Conservation (phyloP, 2,329 filamentous ascomycete species). For the Fusarium nanum region DNA sequence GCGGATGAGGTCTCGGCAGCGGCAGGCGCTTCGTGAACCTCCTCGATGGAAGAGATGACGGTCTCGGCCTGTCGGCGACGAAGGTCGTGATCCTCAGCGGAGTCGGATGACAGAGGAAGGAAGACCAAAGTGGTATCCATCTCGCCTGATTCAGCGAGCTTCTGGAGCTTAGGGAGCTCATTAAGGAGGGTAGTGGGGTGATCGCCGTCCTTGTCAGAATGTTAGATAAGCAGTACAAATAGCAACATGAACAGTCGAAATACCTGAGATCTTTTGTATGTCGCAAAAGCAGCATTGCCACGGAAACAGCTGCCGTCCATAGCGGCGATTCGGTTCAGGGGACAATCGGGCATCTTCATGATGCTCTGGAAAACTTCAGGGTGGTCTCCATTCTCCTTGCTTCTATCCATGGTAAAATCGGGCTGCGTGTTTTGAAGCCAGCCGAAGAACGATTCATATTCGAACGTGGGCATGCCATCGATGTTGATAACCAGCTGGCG, state of each 20-base stretch:
- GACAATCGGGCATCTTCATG: conserved; percentile 53
- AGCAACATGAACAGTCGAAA: neutral
- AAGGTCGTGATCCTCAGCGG: conserved; percentile 56
- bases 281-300: conserved; percentile 56
- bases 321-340: conserved; percentile 55
- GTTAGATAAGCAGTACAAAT: conserved; percentile 39
- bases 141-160: conserved; percentile 60
- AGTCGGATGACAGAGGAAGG: conserved; percentile 60
- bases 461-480: conserved; percentile 64
- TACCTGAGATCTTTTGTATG: conserved; percentile 60
- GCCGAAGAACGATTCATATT: conserved; percentile 58
- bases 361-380: conserved; percentile 56
- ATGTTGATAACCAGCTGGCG: conserved; percentile 70
- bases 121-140: conserved; percentile 69
- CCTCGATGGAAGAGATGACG: conserved; percentile 56
- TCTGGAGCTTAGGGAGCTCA: conserved; percentile 58
- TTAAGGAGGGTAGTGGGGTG: conserved; percentile 58
- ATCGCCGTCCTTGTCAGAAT: conserved; percentile 52
- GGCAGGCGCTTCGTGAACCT: conserved; percentile 35
- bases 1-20: conserved; percentile 41
- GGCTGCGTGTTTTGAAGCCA: conserved; percentile 52
- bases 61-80: conserved; percentile 62
- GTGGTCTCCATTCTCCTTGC: conserved; percentile 57
- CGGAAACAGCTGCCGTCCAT: conserved; percentile 60
- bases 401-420: conserved; percentile 62